Evolutionary conservation across 2,329 filamentous ascomycete genomes (phyloP), one percentile per base, ranked within the genome.

Genomic region (Teratosphaeriaceae sp.): DNA sequence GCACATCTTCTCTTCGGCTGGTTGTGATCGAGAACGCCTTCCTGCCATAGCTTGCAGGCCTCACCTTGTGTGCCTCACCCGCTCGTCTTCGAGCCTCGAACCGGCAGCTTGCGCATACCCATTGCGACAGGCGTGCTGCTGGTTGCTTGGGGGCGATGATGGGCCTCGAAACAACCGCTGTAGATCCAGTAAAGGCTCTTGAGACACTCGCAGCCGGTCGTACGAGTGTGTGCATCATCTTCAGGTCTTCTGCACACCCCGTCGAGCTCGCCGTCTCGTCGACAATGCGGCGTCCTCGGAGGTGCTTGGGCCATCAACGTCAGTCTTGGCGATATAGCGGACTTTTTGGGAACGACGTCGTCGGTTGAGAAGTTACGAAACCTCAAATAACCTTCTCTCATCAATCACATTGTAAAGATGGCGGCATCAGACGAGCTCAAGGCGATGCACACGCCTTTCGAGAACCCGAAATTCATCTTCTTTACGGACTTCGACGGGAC

Each of bases 401-500:
- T n/a, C n/a, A n/a, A n/a, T n/a, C n/a, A n/a, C n/a, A n/a, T n/a
- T n/a, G n/a, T n/a, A 7, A 55, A 43, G 18, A 57, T 58, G 57
- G 55, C 56, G 38, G 55, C 57, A 38, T 44, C 54, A 38, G 52
- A 60, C 30, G 62, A 67, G 26, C 63, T 74, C 38, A 64, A 65
- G 38, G 68, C 69, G 35, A 65, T 74, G 67, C 64, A 68, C 50
- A 65, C 62, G 45, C 60, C 60, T 0, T 62, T 63, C 56, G 50
- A 60, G 46, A 80, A 84, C 63, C 89, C 89, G 40, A 85, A 88
- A 69, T 85, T 87, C 72, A 89, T 98, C 73, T 96, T 98, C 78
- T 97, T 97, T 74, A 95, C 89, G 55, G 92, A 98, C 70, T 97
- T 97, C 63, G 92, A 98, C 68, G 92, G 92, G 59, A 97, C 89